A percentile compares a stretch with the other conserved stretches of the same genome.
phyloP scores from a whole-genome alignment of 306 rosid species.

The Quercus gilva region DNA sequence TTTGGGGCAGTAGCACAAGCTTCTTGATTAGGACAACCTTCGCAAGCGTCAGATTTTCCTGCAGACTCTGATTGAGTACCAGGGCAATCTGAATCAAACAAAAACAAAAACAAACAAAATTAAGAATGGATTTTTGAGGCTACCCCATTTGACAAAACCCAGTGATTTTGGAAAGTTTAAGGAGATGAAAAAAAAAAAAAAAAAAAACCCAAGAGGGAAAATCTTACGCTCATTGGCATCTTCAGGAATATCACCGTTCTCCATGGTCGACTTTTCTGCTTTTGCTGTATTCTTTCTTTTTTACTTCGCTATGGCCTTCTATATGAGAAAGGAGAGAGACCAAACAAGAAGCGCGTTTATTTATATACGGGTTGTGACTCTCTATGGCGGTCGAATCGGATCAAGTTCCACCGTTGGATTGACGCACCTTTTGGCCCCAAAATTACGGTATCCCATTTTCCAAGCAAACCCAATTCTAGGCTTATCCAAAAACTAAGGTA shows the following conservation, averaged over 20 bases:
- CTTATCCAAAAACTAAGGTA: no score
- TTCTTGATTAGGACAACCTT: conserved; percentile 91
- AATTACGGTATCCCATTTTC: no score
- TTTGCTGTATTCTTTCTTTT: neutral
- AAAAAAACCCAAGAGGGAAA: neutral
- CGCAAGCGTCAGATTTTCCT: conserved; percentile 75
- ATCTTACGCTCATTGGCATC: conserved; percentile 83
- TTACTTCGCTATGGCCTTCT: no score
- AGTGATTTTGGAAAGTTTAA: neutral
- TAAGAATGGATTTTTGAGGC: neutral
- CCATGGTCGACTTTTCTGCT: conserved; percentile 40
- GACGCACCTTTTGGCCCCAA: no score
- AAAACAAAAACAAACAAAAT: neutral
- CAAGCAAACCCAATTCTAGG: no score
- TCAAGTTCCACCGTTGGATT: no score
- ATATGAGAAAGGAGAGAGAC: no score
- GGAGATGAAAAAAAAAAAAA: neutral
- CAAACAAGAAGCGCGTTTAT: no score
- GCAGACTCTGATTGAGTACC: conserved; percentile 84
- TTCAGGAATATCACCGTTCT: conserved; percentile 70
- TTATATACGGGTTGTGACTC: no score
- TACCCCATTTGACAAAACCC: neutral
- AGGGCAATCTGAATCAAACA: conserved; percentile 68
- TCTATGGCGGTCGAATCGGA: no score
- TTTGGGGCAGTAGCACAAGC: conserved; percentile 89